Conservation (phyloP, 192 early-diverging fungal genomes). For the Coemansia sp. region DNA sequence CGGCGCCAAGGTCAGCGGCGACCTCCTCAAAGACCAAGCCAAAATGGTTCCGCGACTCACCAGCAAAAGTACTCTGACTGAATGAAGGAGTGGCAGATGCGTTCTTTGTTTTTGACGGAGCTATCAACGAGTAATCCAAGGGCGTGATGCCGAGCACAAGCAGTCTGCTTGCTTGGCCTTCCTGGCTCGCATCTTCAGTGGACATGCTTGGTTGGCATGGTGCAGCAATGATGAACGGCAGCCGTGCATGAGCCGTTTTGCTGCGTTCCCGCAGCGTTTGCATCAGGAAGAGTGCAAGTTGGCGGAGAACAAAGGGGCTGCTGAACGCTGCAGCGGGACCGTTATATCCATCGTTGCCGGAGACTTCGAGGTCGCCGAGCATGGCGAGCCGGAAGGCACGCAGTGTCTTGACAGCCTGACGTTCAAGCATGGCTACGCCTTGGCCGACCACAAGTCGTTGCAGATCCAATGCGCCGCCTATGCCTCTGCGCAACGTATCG, state of each 20-base stretch:
- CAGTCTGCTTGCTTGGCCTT: constrained; percentile 40
- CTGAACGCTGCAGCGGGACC: constrained; percentile 42
- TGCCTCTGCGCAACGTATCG: constrained; percentile 56
- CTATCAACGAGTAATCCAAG: constrained; percentile 53
- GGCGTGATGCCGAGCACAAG: constrained; percentile 69
- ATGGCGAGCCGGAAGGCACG: constrained; percentile 74
- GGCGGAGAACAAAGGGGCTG: constrained; percentile 64
- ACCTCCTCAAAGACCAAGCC: constrained; percentile 80
- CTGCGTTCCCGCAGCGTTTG: constrained; percentile 59
- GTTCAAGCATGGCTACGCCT: constrained; percentile 77
- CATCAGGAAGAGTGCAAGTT: constrained; percentile 81
- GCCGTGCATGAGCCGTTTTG: constrained; percentile 16
- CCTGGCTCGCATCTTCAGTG: constrained; percentile 19
- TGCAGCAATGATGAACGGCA: constrained; percentile 81
- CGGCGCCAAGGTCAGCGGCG: constrained; percentile 64
- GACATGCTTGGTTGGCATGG: constrained; percentile 30
- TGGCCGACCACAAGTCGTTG: constrained; percentile 78
- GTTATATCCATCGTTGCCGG: neutral
- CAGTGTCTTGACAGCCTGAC: constrained; percentile 72
- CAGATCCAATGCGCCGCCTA: constrained; percentile 71
- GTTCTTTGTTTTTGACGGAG: constrained; percentile 19
- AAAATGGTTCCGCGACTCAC: constrained; percentile 60
- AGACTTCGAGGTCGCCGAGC: constrained; percentile 57
- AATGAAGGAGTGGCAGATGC: constrained; percentile 39
- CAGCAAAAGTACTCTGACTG: constrained; percentile 49